Base-by-base conservation (phyloP, 2,329 filamentous ascomycete genomes). In the Reticulascus tulasneorum region DNA sequence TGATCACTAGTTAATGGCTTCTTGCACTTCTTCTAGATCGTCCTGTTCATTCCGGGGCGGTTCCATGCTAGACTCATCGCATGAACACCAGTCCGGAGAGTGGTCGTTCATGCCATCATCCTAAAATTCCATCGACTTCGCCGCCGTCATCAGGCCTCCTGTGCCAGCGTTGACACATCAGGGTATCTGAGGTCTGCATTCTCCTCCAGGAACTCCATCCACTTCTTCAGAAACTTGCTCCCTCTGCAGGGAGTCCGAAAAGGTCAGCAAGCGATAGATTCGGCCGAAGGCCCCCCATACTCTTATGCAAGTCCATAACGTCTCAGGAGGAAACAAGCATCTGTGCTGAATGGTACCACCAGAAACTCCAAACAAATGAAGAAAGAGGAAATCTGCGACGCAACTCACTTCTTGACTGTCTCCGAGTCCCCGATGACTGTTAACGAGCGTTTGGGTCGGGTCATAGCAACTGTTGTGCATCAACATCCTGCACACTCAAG, bases 361-460 rank as follows among this genome's bases (percentile, higher is more conserved):
- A 32, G 24, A 44, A 23, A 31, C 28, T 22, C 16, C 17, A 38
- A 37, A 29, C 18, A 30, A 43, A 33, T 28, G 31, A 44, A 21
- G 23, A 25, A 42, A 41, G 30, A 32, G 35, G 34, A 38, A 34
- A 46, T 29, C 27, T 41, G 42, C 29, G 36, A 42, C 27, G 33
- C 19, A 41, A 79, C 86, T 76, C 70, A 94, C 86, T 77, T 81
- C 62, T 83, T 82, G 37, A 95, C 86, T 4, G 91, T 97, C 58
- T 96, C 93, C 40, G 88, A 93, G 60, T 98, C 93, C 28, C 91
- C 93, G 52, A 96, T 84, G 13, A 98, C 76, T 45, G 86, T 93
- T 27, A 98, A 71, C 55, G 93, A 91, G 49, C 93, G 78, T 66
- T 86, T 91, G 6, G 93, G 88, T 47, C 93, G 79, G 44, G 93